Conservation (phyloP, 2,329 filamentous ascomycete genomes). For the Iodosphaeria phyllophila region DNA sequence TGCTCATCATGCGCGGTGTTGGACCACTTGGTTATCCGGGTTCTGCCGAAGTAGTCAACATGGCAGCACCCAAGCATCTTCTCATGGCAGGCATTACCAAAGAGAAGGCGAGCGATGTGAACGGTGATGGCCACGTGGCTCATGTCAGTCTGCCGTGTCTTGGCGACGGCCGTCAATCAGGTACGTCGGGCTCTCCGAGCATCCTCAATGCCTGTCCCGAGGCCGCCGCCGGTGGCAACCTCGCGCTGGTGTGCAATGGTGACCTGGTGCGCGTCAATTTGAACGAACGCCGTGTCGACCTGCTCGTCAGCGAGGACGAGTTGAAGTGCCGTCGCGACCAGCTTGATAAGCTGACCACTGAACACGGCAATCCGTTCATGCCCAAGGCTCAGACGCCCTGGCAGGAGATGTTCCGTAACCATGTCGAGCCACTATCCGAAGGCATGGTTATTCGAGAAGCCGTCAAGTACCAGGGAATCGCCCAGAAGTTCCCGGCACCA, state of each 20-base stretch:
- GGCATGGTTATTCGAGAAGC: neutral
- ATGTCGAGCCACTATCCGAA: neutral
- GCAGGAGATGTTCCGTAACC: neutral
- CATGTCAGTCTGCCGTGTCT: slow-evolving; percentile 28
- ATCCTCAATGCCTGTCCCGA: slow-evolving; percentile 37
- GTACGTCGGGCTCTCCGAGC: slow-evolving; percentile 33
- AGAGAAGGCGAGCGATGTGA: slow-evolving; percentile 24
- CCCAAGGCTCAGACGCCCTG: neutral
- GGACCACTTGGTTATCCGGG: slow-evolving; percentile 30
- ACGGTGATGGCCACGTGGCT: too few relatives aligned
- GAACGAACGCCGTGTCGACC: slow-evolving; percentile 25
- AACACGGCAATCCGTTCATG: neutral
- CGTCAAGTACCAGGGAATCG: neutral
- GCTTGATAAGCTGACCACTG: slow-evolving; percentile 10
- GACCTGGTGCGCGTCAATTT: slow-evolving; percentile 30
- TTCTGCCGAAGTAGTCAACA: slow-evolving; percentile 31
- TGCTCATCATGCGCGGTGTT: slow-evolving; percentile 28
- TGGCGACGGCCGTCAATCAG: slow-evolving; percentile 34
- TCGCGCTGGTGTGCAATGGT: slow-evolving; percentile 28
- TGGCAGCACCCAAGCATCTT: slow-evolving; percentile 25
- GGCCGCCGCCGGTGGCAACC: slow-evolving; percentile 32
- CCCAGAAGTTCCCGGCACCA: neutral
- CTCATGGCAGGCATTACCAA: neutral
- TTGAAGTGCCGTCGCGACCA: slow-evolving; percentile 18
- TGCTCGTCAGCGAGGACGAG: slow-evolving; percentile 23